Conservation (phyloP, 306 rosid genomes). For the Medicago ruthenica region DNA sequence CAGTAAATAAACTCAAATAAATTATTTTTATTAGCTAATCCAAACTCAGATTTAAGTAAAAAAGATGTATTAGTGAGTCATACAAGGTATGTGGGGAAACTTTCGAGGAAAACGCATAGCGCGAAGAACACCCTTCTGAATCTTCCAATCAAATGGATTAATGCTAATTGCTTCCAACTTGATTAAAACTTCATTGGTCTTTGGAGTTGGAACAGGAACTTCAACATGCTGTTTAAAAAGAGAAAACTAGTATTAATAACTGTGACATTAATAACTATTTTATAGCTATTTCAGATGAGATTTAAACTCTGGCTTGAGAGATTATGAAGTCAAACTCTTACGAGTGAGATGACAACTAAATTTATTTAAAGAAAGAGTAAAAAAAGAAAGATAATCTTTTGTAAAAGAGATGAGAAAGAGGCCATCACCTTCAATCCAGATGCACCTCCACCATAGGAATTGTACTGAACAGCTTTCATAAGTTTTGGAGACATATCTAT, state of each 20-base stretch:
- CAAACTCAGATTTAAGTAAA: no score
- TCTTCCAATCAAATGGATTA: slow-evolving; percentile 75
- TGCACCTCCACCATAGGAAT: neutral
- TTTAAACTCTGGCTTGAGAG: no score
- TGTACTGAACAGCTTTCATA: neutral
- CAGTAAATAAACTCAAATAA: no score
- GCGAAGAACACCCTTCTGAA: slow-evolving; percentile 61
- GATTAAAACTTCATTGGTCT: slow-evolving; percentile 54
- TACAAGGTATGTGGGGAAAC: slow-evolving; percentile 62
- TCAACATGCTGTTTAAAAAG: no score
- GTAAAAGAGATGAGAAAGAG: neutral
- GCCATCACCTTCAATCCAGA: neutral
- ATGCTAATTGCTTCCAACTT: slow-evolving; percentile 66
- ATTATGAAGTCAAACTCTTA: no score
- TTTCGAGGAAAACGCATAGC: slow-evolving; percentile 51
- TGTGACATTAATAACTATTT: no score
- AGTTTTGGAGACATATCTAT: neutral
- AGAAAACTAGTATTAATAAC: no score
- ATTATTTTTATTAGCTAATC: no score
- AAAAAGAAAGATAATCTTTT: no score
- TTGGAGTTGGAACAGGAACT: slow-evolving; percentile 1
- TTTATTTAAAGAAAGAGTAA: no score
- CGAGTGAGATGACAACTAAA: no score
- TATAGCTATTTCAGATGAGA: no score
- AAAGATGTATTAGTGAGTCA: slow-evolving; percentile 19